Conservation (phyloP, 805 yeast species). For the Myxozyma geophila region DNA sequence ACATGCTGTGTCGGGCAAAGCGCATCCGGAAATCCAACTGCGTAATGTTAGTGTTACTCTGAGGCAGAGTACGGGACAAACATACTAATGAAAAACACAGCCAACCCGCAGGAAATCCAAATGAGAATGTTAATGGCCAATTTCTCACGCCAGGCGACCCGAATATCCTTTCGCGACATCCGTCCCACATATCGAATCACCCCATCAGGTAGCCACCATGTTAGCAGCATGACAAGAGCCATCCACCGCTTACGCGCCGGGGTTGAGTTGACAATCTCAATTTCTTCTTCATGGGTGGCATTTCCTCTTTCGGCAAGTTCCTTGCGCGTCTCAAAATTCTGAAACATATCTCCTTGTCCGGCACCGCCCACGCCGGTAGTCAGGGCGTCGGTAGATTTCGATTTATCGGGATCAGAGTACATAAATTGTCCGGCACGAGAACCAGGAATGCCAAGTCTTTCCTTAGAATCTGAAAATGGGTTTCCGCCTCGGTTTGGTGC, state of each 20-base stretch:
- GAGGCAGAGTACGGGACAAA: conserved; percentile 31
- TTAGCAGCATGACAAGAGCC: conserved; percentile 46
- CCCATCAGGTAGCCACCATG: conserved; percentile 50
- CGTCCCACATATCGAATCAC: conserved; percentile 43
- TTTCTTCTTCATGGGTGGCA: conserved; percentile 43
- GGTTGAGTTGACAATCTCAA: conserved; percentile 40
- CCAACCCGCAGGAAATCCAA: conserved; percentile 46
- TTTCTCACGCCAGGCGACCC: conserved; percentile 52
- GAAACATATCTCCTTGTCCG: conserved; percentile 43
- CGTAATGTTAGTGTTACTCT: conserved; percentile 36
- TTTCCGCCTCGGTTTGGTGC: conserved; percentile 8
- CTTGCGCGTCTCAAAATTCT: conserved; percentile 44
- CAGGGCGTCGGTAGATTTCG: conserved; percentile 36
- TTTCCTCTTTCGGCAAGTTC: conserved; percentile 46
- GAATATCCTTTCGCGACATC: conserved; percentile 46
- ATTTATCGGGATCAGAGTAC: conserved; percentile 35
- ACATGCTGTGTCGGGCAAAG: conserved; percentile 50
- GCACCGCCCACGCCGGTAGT: conserved; percentile 31
- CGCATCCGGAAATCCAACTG: conserved; percentile 48
- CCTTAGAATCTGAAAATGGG: conserved; percentile 15
- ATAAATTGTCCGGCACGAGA: conserved; percentile 12
- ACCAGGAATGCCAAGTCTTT: conserved; percentile 38
- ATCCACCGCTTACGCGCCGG: conserved; percentile 47
- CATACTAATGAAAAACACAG: conserved; percentile 32
- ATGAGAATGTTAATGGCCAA: conserved; percentile 50